Evolutionary conservation across 1,139 yeast species (phyloP).

Genomic region (Saccharomyces pastorianus): DNA sequence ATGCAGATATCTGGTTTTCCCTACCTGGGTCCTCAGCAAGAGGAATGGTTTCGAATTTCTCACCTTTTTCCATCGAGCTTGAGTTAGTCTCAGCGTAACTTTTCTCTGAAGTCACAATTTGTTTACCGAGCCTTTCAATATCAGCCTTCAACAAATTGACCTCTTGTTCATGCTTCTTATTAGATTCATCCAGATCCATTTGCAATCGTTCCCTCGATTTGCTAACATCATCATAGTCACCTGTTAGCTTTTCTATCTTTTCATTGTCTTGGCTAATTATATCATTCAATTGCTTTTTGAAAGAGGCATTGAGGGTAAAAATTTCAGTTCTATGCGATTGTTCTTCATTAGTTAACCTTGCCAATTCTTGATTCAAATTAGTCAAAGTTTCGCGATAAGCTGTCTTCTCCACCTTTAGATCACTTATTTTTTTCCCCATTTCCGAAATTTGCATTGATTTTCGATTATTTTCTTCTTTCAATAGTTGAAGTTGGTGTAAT

Average conservation of each 20-base stretch:
- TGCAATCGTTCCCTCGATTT: neutral
- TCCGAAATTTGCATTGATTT: neutral
- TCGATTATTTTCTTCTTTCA: constrained; percentile 6
- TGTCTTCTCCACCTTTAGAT: constrained; percentile 20
- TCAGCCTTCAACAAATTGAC: neutral
- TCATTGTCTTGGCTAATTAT: constrained; percentile 1
- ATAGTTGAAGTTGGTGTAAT: constrained; percentile 7
- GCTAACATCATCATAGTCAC: neutral
- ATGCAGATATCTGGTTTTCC: neutral
- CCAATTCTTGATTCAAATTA: constrained; percentile 15
- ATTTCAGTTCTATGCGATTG: neutral
- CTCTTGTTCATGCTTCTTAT: neutral
- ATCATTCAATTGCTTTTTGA: neutral
- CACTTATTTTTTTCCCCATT: constrained; percentile 5
- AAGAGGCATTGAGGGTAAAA: constrained; percentile 25
- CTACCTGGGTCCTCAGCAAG: too few species aligned
- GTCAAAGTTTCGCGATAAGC: constrained; percentile 27
- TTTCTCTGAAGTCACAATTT: neutral
- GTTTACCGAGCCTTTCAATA: neutral
- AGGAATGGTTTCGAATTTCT: neutral
- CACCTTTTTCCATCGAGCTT: neutral
- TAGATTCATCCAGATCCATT: neutral
- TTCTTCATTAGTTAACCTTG: neutral
- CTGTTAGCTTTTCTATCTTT: constrained; percentile 1
- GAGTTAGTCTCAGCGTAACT: neutral